Conservation (phyloP, 148 eudicot genomes). For the Dianthus caryophyllus region DNA sequence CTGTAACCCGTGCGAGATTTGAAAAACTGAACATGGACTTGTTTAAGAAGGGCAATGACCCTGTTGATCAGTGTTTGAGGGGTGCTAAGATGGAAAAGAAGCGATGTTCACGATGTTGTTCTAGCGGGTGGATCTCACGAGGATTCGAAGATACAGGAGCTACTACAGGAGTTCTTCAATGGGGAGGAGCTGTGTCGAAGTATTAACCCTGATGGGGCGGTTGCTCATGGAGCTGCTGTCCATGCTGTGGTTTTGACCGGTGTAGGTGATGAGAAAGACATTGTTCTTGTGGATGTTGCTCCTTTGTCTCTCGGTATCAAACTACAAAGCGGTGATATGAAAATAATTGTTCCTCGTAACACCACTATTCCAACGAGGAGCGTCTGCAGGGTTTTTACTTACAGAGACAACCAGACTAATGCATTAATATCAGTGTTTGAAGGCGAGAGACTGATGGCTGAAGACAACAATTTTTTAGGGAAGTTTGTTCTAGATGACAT, state of each 20-base stretch:
- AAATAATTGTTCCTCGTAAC: constrained; percentile 18
- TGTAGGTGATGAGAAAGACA: constrained; percentile 9
- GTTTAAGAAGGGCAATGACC: background rate
- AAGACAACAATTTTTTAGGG: constrained; percentile 20
- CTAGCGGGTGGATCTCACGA: constrained; percentile 16
- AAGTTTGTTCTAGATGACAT: background rate
- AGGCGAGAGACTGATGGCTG: constrained; percentile 17
- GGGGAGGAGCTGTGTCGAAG: background rate
- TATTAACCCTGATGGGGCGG: too few relatives aligned
- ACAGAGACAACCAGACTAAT: background rate
- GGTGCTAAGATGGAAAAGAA: constrained; percentile 3
- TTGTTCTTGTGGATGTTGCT: constrained; percentile 19
- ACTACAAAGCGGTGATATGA: background rate
- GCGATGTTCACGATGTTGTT: constrained; percentile 11
- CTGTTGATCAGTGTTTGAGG: constrained; percentile 8
- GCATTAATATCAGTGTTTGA: constrained; percentile 7
- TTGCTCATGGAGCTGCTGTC: background rate
- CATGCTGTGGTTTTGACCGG: constrained; percentile 26
- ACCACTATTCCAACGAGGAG: constrained; percentile 17
- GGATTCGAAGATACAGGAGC: background rate
- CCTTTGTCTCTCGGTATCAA: constrained; percentile 20
- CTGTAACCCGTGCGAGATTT: constrained; percentile 7
- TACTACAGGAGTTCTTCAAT: background rate
- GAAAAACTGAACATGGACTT: constrained; percentile 14
- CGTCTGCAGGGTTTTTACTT: background rate